Conservation (phyloP, 2,329 filamentous ascomycete genomes). For the Colletotrichum spinosum region DNA sequence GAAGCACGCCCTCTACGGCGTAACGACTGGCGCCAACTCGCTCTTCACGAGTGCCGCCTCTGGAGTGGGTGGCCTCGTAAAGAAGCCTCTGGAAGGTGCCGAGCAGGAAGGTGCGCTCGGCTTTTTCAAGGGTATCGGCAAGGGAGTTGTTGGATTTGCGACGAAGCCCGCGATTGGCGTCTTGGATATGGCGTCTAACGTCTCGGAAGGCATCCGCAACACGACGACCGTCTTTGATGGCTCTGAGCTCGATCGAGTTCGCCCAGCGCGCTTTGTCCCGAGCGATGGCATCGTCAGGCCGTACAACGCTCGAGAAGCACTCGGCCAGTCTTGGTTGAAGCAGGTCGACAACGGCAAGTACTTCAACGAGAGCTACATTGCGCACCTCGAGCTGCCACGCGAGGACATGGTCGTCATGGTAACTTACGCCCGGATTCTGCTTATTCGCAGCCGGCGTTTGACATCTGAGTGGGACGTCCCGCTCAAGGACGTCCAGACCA, state of each 20-base stretch:
- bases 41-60: slow-evolving; percentile 93
- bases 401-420: slow-evolving; percentile 93
- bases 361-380: slow-evolving; percentile 98
- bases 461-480: slow-evolving; percentile 96
- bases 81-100: slow-evolving; percentile 93
- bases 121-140: slow-evolving; percentile 98
- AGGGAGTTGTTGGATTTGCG: slow-evolving; percentile 91
- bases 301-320: slow-evolving; percentile 92
- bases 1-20: slow-evolving; percentile 96
- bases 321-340: slow-evolving; percentile 99
- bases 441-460: slow-evolving; percentile 87
- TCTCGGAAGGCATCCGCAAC: slow-evolving; percentile 97
- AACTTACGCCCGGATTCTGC: slow-evolving; percentile 87
- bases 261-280: slow-evolving; percentile 92
- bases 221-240: slow-evolving; percentile 98
- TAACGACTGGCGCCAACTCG: slow-evolving; percentile 94
- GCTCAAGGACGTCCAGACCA: slow-evolving; percentile 95
- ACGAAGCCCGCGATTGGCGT: slow-evolving; percentile 98
- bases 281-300: slow-evolving; percentile 93
- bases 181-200: slow-evolving; percentile 95
- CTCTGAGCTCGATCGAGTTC: slow-evolving; percentile 92
- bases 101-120: slow-evolving; percentile 94
- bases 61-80: slow-evolving; percentile 91
- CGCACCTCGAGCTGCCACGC: slow-evolving; percentile 89
- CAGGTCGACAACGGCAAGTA: slow-evolving; percentile 97